Conservation (phyloP, 2,329 filamentous ascomycete species). For the Xylariaceae sp. region DNA sequence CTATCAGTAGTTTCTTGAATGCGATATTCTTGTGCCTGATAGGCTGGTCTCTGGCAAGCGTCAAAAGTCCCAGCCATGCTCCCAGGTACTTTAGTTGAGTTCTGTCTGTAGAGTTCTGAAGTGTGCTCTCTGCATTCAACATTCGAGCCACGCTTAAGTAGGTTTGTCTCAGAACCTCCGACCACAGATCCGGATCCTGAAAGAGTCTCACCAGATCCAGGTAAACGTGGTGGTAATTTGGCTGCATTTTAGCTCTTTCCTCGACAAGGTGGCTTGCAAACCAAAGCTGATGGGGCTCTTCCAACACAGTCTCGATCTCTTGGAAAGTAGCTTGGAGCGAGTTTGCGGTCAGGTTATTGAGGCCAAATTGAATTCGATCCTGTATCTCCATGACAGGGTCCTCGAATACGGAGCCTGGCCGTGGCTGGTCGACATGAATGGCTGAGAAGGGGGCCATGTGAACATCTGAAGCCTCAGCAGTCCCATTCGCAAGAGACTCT, state of each 20-base stretch:
- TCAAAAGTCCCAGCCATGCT: constrained; percentile 88
- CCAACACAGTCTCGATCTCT: constrained; percentile 74
- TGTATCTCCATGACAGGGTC: constrained; percentile 82
- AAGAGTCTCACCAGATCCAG: constrained; percentile 83
- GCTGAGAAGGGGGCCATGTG: constrained; percentile 70
- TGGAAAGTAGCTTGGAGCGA: constrained; percentile 81
- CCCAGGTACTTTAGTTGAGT: constrained; percentile 90
- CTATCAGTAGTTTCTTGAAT: constrained; percentile 91
- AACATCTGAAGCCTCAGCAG: constrained; percentile 63
- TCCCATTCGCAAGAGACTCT: constrained; percentile 65
- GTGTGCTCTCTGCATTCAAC: constrained; percentile 83
- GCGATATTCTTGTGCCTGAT: constrained; percentile 96
- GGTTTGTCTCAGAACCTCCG: constrained; percentile 88
- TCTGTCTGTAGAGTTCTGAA: constrained; percentile 80
- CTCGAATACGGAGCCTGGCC: constrained; percentile 63
- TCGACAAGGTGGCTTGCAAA: constrained; percentile 94
- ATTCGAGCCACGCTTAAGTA: constrained; percentile 81
- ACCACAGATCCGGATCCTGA: constrained; percentile 73
- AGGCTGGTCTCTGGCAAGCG: constrained; percentile 87
- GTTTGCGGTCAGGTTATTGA: constrained; percentile 92
- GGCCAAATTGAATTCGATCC: constrained; percentile 89
- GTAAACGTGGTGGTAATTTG: constrained; percentile 93
- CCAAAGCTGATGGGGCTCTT: constrained; percentile 86
- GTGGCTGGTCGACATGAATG: constrained; percentile 69
- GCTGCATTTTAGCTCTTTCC: constrained; percentile 93